Evolutionary conservation across 306 rosid species (phyloP).

Genomic region (Vigna angularis): DNA sequence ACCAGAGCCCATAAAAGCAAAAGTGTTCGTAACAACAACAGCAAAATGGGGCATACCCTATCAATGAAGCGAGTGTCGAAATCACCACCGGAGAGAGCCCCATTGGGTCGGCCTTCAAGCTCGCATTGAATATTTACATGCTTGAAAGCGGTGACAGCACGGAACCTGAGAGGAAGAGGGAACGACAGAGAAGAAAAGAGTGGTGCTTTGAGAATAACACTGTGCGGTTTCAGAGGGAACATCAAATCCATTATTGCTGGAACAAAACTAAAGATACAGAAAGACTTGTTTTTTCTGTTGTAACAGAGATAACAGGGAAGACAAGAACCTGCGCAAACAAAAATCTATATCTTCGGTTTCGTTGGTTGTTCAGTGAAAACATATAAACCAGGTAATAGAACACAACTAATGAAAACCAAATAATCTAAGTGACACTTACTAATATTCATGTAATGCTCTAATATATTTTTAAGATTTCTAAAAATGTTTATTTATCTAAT

Average conservation of each 20-base stretch:
- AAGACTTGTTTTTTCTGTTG: neutral
- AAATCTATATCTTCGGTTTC: neutral
- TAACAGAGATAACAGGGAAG: neutral
- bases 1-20: conserved; percentile 29
- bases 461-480: too few species aligned
- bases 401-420: neutral
- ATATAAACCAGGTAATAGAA: neutral
- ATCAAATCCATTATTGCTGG: conserved; percentile 51
- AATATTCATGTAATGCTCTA: too few species aligned
- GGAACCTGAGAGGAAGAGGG: conserved; percentile 40
- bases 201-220: conserved; percentile 47
- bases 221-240: conserved; percentile 44
- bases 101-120: conserved; percentile 74
- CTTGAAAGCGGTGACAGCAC: conserved; percentile 51
- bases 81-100: conserved; percentile 76
- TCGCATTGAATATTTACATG: conserved; percentile 65
- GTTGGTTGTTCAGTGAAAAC: neutral
- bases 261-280: neutral
- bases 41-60: conserved; percentile 50
- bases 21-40: neutral
- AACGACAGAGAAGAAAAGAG: conserved; percentile 44
- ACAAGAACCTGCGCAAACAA: neutral
- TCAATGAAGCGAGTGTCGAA: conserved; percentile 81
- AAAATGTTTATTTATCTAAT: too few species aligned
- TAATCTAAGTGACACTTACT: too few species aligned